Evolutionary conservation across 805 yeast species (phyloP).

Genomic region (Ogataea dorogensis): DNA sequence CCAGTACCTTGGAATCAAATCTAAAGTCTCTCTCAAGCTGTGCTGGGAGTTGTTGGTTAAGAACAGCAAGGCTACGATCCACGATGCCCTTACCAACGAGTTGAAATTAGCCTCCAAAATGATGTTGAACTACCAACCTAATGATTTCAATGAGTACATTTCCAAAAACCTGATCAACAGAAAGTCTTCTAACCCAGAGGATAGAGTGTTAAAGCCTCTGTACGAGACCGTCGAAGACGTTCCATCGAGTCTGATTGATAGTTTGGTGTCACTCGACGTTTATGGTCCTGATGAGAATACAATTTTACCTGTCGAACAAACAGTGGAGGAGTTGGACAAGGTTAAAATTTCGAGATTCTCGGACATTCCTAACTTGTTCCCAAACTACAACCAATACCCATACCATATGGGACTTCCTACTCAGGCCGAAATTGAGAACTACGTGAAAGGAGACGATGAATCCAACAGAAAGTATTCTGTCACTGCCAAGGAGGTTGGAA

Average conservation of each 20-base stretch:
- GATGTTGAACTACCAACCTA: constrained; percentile 49
- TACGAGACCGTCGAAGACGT: constrained; percentile 63
- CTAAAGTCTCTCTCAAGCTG: constrained; percentile 76
- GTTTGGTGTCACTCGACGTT: constrained; percentile 33
- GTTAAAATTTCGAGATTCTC: constrained; percentile 42
- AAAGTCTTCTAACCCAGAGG: constrained; percentile 30
- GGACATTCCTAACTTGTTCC: constrained; percentile 34
- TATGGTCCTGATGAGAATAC: constrained; percentile 25
- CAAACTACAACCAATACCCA: constrained; percentile 47
- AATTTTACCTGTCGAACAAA: constrained; percentile 17
- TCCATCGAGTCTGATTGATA: constrained; percentile 58
- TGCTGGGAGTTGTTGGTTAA: constrained; percentile 65
- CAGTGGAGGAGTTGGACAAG: constrained; percentile 24
- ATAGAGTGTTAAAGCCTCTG: constrained; percentile 23
- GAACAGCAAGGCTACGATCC: constrained; percentile 57
- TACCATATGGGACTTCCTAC: constrained; percentile 75
- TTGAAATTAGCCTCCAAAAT: constrained; percentile 74
- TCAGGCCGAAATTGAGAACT: constrained; percentile 60
- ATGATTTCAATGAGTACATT: constrained; percentile 51
- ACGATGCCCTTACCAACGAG: constrained; percentile 69
- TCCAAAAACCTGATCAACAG: constrained; percentile 51
- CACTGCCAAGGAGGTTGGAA: constrained; percentile 63
- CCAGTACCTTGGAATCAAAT: constrained; percentile 58
- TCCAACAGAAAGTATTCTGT: constrained; percentile 65
- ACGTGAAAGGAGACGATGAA: constrained; percentile 68